phyloP scores from a whole-genome alignment of 768 basidiomycete genomes.

The Suillus plorans region DNA sequence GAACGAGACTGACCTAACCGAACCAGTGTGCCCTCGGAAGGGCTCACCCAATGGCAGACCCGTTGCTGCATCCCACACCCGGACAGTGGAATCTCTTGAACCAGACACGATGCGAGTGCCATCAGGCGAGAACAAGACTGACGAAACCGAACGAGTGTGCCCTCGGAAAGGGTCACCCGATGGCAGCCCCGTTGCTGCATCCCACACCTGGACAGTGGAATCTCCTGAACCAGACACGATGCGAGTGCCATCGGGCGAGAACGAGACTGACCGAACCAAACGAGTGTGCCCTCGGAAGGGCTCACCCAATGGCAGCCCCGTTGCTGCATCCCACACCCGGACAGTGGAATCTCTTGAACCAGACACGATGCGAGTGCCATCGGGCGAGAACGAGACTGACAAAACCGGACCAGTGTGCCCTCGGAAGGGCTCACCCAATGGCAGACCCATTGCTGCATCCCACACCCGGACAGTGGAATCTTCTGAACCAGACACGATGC shows the following conservation, averaged over 20 bases:
- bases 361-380: neutral
- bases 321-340: neutral
- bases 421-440: constrained; percentile 8
- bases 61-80: neutral
- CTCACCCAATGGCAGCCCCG: no score
- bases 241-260: no score
- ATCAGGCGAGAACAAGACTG: no score
- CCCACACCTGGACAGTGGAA: no score
- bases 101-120: no score
- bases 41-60: neutral
- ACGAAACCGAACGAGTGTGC: no score
- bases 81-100: no score
- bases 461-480: constrained; percentile 12
- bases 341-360: neutral
- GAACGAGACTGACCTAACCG: neutral
- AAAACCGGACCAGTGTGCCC: neutral
- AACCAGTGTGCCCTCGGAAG: neutral
- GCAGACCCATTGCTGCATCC: constrained; percentile 16
- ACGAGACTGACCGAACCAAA: no score
- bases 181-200: no score
- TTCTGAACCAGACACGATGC: neutral
- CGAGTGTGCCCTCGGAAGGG: no score
- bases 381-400: neutral
- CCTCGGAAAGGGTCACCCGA: no score
- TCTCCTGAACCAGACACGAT: no score